Percentiles rank a stretch among this genome's conserved stretches.
These are phyloP conservation scores for Podospora sp. DNA, from an alignment of 495 filamentous ascomycete species.

Conservation along the genomic window DNA sequence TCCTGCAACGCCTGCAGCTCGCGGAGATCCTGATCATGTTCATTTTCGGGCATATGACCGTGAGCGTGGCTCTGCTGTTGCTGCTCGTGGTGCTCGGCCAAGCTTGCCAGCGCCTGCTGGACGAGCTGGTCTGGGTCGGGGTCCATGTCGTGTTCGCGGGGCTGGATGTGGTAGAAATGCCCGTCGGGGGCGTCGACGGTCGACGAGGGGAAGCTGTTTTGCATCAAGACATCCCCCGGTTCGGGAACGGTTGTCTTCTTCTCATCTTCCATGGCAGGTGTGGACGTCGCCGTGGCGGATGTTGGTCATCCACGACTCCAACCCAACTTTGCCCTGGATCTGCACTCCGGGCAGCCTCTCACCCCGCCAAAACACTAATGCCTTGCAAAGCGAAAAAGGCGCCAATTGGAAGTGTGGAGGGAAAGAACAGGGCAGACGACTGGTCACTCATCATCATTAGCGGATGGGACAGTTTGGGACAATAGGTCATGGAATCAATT, in stretches of 20 bases:
- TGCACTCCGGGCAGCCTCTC: neutral
- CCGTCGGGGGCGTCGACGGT: conserved; percentile 31
- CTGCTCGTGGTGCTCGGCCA: conserved; percentile 30
- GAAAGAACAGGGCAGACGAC: conserved; percentile 4
- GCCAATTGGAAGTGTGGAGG: neutral
- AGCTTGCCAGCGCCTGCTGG: conserved; percentile 24
- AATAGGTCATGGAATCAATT: conserved; percentile 23
- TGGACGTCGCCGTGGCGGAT: neutral
- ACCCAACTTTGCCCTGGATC: neutral
- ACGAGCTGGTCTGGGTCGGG: conserved; percentile 23
- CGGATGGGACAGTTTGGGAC: conserved; percentile 15
- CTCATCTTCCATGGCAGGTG: conserved; percentile 25
- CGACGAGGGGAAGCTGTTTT: conserved; percentile 35
- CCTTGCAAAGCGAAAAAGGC: neutral
- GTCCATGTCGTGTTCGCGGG: conserved; percentile 28
- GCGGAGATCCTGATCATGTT: conserved; percentile 27
- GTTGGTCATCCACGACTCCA: neutral
- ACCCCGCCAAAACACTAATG: neutral
- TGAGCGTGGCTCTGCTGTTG: conserved; percentile 27
- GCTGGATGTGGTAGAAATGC: conserved; percentile 34
- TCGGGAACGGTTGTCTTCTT: conserved; percentile 24
- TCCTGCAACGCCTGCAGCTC: conserved; percentile 29
- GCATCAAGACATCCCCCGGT: conserved; percentile 30
- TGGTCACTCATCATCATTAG: conserved; percentile 26
- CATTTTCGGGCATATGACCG: conserved; percentile 28